These are phyloP conservation scores for Bimuria novae-zelandiae DNA, from an alignment of 2,329 filamentous ascomycete species.

Conservation along the genomic window DNA sequence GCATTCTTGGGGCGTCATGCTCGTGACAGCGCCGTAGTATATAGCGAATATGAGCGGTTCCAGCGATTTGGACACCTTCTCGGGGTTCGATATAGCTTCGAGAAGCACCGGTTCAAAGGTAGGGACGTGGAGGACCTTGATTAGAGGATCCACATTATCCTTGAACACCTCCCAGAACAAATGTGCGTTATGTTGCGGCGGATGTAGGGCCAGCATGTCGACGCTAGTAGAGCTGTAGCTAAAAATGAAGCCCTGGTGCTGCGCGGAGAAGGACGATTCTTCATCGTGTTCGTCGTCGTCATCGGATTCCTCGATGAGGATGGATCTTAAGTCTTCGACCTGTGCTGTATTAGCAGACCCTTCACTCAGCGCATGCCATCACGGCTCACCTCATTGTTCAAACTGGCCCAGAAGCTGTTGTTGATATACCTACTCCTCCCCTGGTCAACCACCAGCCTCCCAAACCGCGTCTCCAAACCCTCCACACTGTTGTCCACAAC, in stretches of 20 bases:
- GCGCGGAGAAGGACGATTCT: slow-evolving; percentile 45
- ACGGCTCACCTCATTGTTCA: slow-evolving; percentile 71
- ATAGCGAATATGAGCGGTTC: slow-evolving; percentile 66
- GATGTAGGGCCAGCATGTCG: slow-evolving; percentile 67
- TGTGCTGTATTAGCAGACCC: slow-evolving; percentile 27
- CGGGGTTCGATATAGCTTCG: slow-evolving; percentile 63
- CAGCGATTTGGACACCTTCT: slow-evolving; percentile 61
- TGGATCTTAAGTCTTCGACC: slow-evolving; percentile 66
- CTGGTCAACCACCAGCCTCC: slow-evolving; percentile 72
- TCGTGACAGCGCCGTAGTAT: slow-evolving; percentile 63
- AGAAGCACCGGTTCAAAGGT: slow-evolving; percentile 66
- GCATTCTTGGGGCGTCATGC: slow-evolving; percentile 55
- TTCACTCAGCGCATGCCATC: neutral
- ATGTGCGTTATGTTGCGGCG: slow-evolving; percentile 66
- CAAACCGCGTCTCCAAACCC: slow-evolving; percentile 61
- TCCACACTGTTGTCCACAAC: slow-evolving; percentile 39
- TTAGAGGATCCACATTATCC: slow-evolving; percentile 73
- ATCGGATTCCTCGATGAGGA: slow-evolving; percentile 64
- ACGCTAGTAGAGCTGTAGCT: slow-evolving; percentile 74
- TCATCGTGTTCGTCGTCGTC: slow-evolving; percentile 62
- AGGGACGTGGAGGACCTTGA: slow-evolving; percentile 73
- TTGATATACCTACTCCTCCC: slow-evolving; percentile 74
- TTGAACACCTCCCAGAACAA: slow-evolving; percentile 73
- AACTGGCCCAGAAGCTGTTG: slow-evolving; percentile 75
- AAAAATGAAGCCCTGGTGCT: slow-evolving; percentile 73